Evolutionary conservation across 768 basidiomycete genomes (phyloP), one percentile per base, ranked within the genome.

Genomic region (Tricholoma furcatifolium): DNA sequence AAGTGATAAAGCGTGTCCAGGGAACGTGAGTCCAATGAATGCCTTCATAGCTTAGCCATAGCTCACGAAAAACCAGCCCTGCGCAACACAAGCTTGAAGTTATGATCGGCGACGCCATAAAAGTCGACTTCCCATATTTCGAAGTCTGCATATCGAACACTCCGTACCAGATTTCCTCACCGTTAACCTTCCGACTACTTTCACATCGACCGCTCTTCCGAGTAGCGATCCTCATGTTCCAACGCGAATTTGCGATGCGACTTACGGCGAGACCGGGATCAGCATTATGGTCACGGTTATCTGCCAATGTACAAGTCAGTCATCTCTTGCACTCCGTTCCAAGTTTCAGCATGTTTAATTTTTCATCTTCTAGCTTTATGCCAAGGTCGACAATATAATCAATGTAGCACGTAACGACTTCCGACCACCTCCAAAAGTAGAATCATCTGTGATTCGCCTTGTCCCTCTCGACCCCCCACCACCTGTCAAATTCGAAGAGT

Each of bases 141-240:
- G 96, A 98, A 70, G 97, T 97, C 51, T 98, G 96, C 78, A 98
- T 99, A 64, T 94, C 92, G 61, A 99, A 99, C 66, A 99, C 97
- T 1, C 97, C 97, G 1, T 99, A 98, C 70, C 95, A 98, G 70
- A 99, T 99, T 62, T 98, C 97, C 2, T 98, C 97, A 0, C 92
- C 95, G 5, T 87, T 99, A 45, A 88, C 98, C 50, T 99, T 99
- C 80, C 91, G 92, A 54, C 83, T 99, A 31, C 85, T 98, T 44
- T 98, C 97, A 2, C 94, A 98, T 63, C 89, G 97, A 2, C 97
- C 97, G 0, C 76, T 98, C 40, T 93, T 91, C 67, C 92, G 96
- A 21, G 84, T 90, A 52, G 92, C 93, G 31, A 93, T 99, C 56
- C 89, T 99, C 74, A 99, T 99, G 97, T 99, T 99, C 75, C 97